Percentiles rank a stretch among this genome's conserved stretches.
phyloP scores from a whole-genome alignment of 345 rosid species.

The Citrus reticulata region DNA sequence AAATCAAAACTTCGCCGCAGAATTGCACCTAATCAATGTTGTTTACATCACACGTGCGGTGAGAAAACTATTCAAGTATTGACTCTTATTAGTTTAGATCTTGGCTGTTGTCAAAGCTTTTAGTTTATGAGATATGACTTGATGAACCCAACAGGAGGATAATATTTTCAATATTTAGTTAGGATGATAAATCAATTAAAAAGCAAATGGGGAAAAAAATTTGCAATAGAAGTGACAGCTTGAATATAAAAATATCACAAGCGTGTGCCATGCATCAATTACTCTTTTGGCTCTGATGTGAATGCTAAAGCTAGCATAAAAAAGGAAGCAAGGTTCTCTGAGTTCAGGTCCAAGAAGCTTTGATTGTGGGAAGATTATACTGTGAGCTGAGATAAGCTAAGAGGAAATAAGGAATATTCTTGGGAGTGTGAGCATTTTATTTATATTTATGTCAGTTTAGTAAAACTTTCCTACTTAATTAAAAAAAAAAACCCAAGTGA shows the following conservation, averaged over 20 bases:
- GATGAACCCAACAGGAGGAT: slow-evolving; percentile 6
- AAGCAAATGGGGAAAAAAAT: background rate
- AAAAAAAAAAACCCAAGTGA: too few relatives aligned
- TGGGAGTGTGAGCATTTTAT: too few relatives aligned
- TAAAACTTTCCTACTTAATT: too few relatives aligned
- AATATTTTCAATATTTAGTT: background rate
- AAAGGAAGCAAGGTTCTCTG: background rate
- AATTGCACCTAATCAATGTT: slow-evolving; percentile 14
- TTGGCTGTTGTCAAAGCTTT: slow-evolving; percentile 12
- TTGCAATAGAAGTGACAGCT: background rate
- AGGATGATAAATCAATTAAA: too few relatives aligned
- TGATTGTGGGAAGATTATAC: too few relatives aligned
- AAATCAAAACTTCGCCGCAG: slow-evolving; percentile 12
- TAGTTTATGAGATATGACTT: slow-evolving; percentile 6
- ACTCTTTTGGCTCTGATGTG: background rate
- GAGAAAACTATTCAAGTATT: slow-evolving; percentile 21
- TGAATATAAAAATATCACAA: background rate
- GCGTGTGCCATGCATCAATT: background rate
- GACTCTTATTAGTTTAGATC: slow-evolving; percentile 7
- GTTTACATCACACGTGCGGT: slow-evolving; percentile 29
- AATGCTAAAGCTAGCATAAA: background rate
- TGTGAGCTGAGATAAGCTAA: too few relatives aligned
- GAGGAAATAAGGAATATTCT: too few relatives aligned
- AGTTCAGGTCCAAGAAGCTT: background rate
- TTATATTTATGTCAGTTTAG: too few relatives aligned